phyloP scores from a whole-genome alignment of 257 asterid genomes.

The Solanum arcanum region DNA sequence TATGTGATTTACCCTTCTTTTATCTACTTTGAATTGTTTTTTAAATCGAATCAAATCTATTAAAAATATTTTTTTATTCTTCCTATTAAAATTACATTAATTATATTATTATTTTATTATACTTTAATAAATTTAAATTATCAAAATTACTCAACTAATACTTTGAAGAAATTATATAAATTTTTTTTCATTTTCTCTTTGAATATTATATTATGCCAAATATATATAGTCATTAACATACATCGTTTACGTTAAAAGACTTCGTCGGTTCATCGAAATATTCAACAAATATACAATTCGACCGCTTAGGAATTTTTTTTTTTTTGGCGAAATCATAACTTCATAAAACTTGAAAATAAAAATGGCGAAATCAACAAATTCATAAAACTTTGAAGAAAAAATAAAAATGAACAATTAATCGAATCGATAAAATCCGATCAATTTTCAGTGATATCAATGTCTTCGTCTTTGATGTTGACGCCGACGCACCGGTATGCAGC shows the following conservation, averaged over 20 bases:
- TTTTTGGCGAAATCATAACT: background rate
- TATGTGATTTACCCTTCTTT: too few species aligned
- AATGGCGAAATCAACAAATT: background rate
- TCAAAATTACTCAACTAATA: background rate
- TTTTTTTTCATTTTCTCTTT: background rate
- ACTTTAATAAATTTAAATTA: background rate
- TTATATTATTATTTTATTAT: too few species aligned
- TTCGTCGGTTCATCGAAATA: background rate
- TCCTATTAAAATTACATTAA: too few species aligned
- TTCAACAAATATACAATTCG: background rate
- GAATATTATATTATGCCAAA: background rate
- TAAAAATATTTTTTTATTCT: too few species aligned
- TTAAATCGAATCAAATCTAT: background rate
- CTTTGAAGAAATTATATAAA: background rate
- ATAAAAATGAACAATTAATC: background rate
- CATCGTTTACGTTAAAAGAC: background rate
- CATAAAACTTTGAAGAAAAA: background rate
- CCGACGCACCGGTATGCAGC: slow-evolving; percentile 68
- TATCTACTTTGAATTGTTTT: background rate
- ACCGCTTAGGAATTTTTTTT: background rate
- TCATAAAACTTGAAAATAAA: background rate
- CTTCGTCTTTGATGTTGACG: slow-evolving; percentile 36
- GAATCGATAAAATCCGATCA: background rate
- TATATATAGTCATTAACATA: background rate
- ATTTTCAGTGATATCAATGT: slow-evolving; percentile 5